Evolutionary conservation across 208 protist genomes (phyloP).

Genomic region (Trypanosoma caninum): DNA sequence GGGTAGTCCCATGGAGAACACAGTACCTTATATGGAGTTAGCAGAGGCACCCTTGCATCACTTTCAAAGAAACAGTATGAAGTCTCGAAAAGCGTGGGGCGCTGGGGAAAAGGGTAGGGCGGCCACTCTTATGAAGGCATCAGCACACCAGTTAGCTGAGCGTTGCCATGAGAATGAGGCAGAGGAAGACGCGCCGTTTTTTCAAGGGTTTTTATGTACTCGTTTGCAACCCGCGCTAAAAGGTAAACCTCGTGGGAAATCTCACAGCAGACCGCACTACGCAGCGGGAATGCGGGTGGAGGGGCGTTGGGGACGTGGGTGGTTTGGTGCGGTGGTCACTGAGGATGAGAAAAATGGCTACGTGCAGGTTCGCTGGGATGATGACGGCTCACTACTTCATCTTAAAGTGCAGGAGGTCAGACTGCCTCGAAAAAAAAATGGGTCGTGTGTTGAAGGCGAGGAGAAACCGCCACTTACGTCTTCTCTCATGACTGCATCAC

Average conservation of each 20-base stretch:
- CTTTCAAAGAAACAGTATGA: background rate
- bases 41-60: background rate
- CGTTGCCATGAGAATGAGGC: background rate
- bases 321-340: constrained; percentile 45
- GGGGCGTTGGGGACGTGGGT: constrained; percentile 46
- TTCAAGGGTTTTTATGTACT: background rate
- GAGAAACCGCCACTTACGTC: background rate
- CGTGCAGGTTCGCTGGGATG: constrained; percentile 62
- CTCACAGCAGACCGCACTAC: constrained; percentile 1
- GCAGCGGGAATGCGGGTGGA: constrained; percentile 48
- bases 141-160: background rate
- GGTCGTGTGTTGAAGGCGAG: background rate
- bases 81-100: background rate
- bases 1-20: constrained; percentile 15
- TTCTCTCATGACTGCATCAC: constrained; percentile 18
- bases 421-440: background rate
- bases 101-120: background rate
- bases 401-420: constrained; percentile 51
- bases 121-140: too few species aligned
- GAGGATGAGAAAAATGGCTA: constrained; percentile 48
- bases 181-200: constrained; percentile 14
- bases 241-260: background rate
- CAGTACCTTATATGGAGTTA: background rate
- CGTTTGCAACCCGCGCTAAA: background rate
- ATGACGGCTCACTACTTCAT: constrained; percentile 56